Base-by-base conservation (phyloP, 257 asterid genomes). In the Primulina huaijiensis region DNA sequence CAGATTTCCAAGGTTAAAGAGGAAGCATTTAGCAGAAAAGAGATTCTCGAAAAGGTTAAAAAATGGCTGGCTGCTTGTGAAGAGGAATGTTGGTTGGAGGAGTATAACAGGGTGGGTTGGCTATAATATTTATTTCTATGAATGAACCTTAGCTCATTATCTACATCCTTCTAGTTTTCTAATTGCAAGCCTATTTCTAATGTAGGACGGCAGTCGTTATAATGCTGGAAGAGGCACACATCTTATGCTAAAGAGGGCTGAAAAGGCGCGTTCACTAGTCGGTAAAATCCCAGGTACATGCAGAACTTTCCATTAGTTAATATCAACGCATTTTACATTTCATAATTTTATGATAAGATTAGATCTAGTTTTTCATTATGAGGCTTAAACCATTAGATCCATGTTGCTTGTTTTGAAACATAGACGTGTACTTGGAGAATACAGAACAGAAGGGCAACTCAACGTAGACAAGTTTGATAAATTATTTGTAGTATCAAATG, bases 11-110 rank as follows among this genome's bases (percentile, higher is more conserved):
- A 84, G 75, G 89, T 75, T 60, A 85, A 90, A 73, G 97, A 88
- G 72, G 96, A 92, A 75, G 92, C 92, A 60, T 76, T 76, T 60
- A 82, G 87, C 75, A 82, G 97, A 87, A 90, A 84, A 77, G 97
- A 93, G 53, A 87, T 90, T 71, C 89, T 93, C 65, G 98, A 93
- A 71, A 93, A 86, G 87, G 81, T 87, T 67, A 92, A 90, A 56
- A 93, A 90, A 77, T 93, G 98, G 97, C 56, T 89, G 77, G 80
- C 79, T 50, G 95, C 98, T 31, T 86, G 98, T 73, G 96, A 88
- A 69, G 96, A 92, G 82, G 96, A 90, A 80, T n/a, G 81, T 78
- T 93, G 99, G 99, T 86, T 93, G 74, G 99, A 90, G 82, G 97
- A 93, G 79, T 93, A 90, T 83, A 90, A 79, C 68, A 85, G 95